Evolutionary conservation across 768 basidiomycete species (phyloP), one percentile per base, ranked within the genome.

Genomic region (Lepiota venenata): DNA sequence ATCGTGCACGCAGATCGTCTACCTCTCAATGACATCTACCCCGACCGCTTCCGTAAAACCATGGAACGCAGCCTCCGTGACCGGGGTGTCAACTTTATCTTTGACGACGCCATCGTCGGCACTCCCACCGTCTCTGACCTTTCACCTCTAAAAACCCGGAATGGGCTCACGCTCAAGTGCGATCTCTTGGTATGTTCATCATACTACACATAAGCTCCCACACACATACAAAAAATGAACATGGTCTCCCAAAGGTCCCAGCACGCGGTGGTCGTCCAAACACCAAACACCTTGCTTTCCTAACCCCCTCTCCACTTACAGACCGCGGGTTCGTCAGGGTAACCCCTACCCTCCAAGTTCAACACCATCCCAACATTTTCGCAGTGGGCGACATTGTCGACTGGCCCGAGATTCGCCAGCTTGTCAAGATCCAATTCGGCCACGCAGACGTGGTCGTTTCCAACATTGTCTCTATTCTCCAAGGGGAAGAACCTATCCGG

Each of bases 331-430:
- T 57, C 37, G 71, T 86, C 50, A 77, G 74, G 56, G 73, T 85
- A 14, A 64, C 65, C 20, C 66, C 76, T 1, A 82, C 78, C 9
- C 69, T 86, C 16, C 80, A 85, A 62, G 62, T 87, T 3, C 62
- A 56, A 14, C 67, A 67, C 1, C 67, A 82, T 61, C 63, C 75
- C 0, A 68, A 69, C 48, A 76, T 87, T 18, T 86, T 83, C 58
- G 85, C 83, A 0, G 63, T 70, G 3, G 84, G 85, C 1, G 85
- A 87, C 59, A 72, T 80, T 50, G 74, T 78, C 52, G 78, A 83
- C 44, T 76, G 72, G 64, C 52, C 60, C 0, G 85, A 85, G 62
- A 78, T 80, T 60, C 84, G 85, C 61, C 83, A 72, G 49, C 57
- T 69, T n/a, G 60, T 59, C 16, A 87, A 87, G 60, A 71, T 71